phyloP scores from a whole-genome alignment of 768 basidiomycete species.

The Amanita exitialis region DNA sequence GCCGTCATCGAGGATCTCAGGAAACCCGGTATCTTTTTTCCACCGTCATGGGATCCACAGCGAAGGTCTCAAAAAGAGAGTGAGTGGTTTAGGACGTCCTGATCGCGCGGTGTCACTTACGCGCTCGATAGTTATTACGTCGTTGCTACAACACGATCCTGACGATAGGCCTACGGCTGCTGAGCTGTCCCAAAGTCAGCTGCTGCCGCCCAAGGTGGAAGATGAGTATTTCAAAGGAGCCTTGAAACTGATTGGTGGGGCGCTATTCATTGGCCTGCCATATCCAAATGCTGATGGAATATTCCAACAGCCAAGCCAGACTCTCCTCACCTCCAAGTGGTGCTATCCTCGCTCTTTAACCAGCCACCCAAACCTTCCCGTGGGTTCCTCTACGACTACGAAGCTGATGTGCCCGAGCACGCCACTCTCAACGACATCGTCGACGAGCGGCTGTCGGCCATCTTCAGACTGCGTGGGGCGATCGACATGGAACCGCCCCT shows the following conservation, averaged over 20 bases:
- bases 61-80: constrained; percentile 60
- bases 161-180: constrained; percentile 67
- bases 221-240: constrained; percentile 84
- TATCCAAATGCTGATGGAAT: neutral
- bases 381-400: constrained; percentile 65
- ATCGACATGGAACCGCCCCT: constrained; percentile 80
- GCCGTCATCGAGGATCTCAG: constrained; percentile 74
- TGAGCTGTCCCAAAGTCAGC: constrained; percentile 71
- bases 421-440: constrained; percentile 65
- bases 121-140: constrained; percentile 53
- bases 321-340: constrained; percentile 71
- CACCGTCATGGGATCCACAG: constrained; percentile 57
- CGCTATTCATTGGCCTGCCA: neutral
- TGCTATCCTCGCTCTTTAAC: constrained; percentile 71
- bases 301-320: constrained; percentile 54
- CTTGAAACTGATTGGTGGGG: constrained; percentile 62
- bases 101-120: neutral
- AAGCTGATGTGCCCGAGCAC: constrained; percentile 60
- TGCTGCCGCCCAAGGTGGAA: constrained; percentile 70
- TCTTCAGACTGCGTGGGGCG: constrained; percentile 87
- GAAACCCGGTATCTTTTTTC: constrained; percentile 66
- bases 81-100: constrained; percentile 22
- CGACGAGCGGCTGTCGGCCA: constrained; percentile 61
- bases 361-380: constrained; percentile 57
- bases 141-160: constrained; percentile 77